These are phyloP conservation scores for Thyridium curvatum DNA, from an alignment of 2,329 filamentous ascomycete species.

Conservation along the genomic window DNA sequence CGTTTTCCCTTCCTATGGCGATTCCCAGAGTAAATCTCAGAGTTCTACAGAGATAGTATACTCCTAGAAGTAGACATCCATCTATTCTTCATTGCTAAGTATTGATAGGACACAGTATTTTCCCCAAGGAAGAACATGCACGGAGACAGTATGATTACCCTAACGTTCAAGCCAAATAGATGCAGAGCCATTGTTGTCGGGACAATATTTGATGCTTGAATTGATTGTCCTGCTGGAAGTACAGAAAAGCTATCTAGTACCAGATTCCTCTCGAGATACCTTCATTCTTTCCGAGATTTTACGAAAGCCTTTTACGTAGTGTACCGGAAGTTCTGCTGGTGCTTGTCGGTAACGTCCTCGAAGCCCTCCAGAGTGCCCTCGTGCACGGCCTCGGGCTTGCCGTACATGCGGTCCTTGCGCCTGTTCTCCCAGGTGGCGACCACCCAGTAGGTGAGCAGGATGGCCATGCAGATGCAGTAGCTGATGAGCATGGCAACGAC, in stretches of 20 bases:
- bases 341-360: constrained; percentile 5
- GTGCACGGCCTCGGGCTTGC: constrained; percentile 12
- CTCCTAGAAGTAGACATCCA: no score
- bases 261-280: not conserved
- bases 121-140: no score
- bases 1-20: no score
- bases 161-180: no score
- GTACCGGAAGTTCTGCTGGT: constrained; percentile 16
- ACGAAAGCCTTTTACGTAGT: constrained; percentile 16
- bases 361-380: constrained; percentile 2
- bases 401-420: constrained; percentile 3
- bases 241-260: not conserved
- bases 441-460: constrained; percentile 4
- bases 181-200: no score
- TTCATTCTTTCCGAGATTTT: no score
- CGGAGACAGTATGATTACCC: no score
- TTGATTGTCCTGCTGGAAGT: not conserved
- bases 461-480: constrained; percentile 6
- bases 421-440: constrained; percentile 3
- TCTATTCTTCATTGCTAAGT: no score
- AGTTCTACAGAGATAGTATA: no score
- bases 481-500: constrained; percentile 6
- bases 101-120: no score
- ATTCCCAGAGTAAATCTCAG: no score
- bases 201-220: no score